Evolutionary conservation across 2,329 filamentous ascomycete species (phyloP).

Genomic region (Talaromyces verruculosus): DNA sequence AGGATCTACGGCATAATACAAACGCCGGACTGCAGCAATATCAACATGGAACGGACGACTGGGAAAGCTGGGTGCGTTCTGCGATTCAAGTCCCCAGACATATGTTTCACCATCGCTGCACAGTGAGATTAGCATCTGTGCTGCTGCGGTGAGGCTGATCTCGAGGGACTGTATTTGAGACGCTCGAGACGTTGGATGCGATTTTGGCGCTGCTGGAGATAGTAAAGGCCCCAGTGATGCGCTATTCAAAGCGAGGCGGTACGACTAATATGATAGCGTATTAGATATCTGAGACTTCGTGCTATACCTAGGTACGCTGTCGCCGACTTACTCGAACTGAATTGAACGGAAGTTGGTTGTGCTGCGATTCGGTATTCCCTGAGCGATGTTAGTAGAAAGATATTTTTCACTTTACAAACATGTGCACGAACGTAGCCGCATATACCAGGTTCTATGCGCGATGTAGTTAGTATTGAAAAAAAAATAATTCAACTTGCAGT

Average conservation of each 20-base stretch:
- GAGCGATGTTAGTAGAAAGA: constrained; percentile 9
- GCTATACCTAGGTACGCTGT: not conserved
- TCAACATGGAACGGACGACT: constrained; percentile 21
- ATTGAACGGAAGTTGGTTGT: constrained; percentile 29
- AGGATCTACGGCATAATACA: constrained; percentile 24
- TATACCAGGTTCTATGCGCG: constrained; percentile 7
- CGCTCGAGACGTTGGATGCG: not conserved
- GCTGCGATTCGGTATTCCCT: constrained; percentile 23
- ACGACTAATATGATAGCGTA: not conserved
- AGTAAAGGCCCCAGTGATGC: constrained; percentile 4
- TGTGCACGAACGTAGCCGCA: not conserved
- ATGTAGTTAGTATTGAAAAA: not conserved
- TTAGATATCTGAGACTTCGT: not conserved
- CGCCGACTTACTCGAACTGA: constrained; percentile 24
- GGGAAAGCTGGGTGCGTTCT: constrained; percentile 21
- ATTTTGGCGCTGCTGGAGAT: constrained; percentile 9
- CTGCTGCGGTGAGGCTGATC: constrained; percentile 22
- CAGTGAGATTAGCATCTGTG: constrained; percentile 24
- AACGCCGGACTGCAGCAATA: constrained; percentile 17
- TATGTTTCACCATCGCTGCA: constrained; percentile 14
- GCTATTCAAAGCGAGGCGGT: constrained; percentile 15
- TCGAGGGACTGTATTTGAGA: constrained; percentile 18
- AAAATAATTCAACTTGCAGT: not conserved
- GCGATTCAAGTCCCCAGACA: constrained; percentile 22
- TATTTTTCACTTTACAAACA: not conserved